Evolutionary conservation across 2,329 filamentous ascomycete species (phyloP), one percentile per base, ranked within the genome.

Genomic region (Aspergillus viridinutans): DNA sequence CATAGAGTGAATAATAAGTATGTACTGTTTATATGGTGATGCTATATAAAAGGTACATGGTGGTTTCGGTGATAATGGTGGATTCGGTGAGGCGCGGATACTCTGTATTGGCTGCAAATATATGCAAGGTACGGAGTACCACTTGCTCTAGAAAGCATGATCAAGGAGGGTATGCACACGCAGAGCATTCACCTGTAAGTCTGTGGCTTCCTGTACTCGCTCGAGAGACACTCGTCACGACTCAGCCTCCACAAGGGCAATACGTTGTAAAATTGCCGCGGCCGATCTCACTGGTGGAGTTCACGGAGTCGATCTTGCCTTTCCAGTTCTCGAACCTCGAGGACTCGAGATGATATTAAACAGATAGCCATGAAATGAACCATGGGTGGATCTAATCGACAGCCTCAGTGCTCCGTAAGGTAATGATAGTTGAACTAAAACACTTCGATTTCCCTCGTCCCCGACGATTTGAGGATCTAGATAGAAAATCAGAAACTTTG

Each of bases 401-500:
- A 25, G 52, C 43, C 26, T 23, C 43, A 17, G 32, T 23, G 8
- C 49, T 52, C 43, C 50, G 40, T 53, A 52, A n/a, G 48, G 40
- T 53, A 52, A n/a, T 49, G 45, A 53, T 38, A 17, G 32, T 38
- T 38, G 5, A 17, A 6, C 12, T 35, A 29, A 57, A 45, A 40
- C 23, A 14, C 21, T 17, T 23, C 12, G 43, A 26, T 47, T 25
- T 23, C 43, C 43, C 12, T 47, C 21, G 23, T 17, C 14, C 9
- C 23, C 43, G 14, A 47, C 10, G 43, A 47, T 47, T 17, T 17
- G 50, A 49, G 53, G 47, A 45, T 45, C 52, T 45, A 52, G 23
- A 50, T 45, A 52, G 23, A 50, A 52, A 55, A 57, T 42, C 52
- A 57, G 50, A 54, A 56, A 35, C 38, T 58, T 35, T 64, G 40